A percentile compares a stretch with the other conserved stretches of the same genome.
Conservation (phyloP, 2,329 filamentous ascomycete species). For the Shiraia sp. region DNA sequence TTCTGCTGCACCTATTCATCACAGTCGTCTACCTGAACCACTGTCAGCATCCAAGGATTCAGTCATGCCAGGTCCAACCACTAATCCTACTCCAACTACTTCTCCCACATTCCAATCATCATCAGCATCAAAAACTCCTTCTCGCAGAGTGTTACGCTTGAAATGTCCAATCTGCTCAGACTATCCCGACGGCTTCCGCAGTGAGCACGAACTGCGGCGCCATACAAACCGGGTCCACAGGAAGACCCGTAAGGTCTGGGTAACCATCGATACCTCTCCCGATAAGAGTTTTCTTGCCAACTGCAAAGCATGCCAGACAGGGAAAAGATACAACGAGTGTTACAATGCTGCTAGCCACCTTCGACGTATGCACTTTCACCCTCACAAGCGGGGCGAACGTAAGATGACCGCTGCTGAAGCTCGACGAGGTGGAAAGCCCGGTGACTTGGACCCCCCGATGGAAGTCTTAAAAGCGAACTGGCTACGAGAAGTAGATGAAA, state of each 20-base stretch:
- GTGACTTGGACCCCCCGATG: conserved; percentile 60
- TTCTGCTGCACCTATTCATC: conserved; percentile 24
- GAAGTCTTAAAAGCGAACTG: conserved; percentile 62
- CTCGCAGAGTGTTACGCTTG: conserved; percentile 39
- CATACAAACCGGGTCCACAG: conserved; percentile 69
- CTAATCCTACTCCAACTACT: conserved; percentile 32
- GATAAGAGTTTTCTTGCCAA: conserved; percentile 70
- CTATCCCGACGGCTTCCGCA: conserved; percentile 78
- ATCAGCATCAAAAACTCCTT: conserved; percentile 31
- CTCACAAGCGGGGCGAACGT: conserved; percentile 58
- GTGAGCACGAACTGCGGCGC: conserved; percentile 70
- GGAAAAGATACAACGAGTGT: conserved; percentile 85
- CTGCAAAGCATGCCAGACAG: conserved; percentile 78
- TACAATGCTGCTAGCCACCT: conserved; percentile 94
- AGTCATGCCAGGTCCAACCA: conserved; percentile 30
- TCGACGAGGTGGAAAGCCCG: conserved; percentile 63
- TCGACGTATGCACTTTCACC: conserved; percentile 84
- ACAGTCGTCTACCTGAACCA: conserved; percentile 29
- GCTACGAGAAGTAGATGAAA: conserved; percentile 61
- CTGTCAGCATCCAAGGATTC: conserved; percentile 32
- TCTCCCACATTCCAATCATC: conserved; percentile 36
- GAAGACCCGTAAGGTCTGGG: conserved; percentile 63
- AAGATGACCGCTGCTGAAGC: conserved; percentile 61
- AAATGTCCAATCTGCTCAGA: conserved; percentile 70
- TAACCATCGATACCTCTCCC: conserved; percentile 64